These are phyloP conservation scores for Periconia sp. DNA, from an alignment of 2,329 filamentous ascomycete species.

Conservation along the genomic window DNA sequence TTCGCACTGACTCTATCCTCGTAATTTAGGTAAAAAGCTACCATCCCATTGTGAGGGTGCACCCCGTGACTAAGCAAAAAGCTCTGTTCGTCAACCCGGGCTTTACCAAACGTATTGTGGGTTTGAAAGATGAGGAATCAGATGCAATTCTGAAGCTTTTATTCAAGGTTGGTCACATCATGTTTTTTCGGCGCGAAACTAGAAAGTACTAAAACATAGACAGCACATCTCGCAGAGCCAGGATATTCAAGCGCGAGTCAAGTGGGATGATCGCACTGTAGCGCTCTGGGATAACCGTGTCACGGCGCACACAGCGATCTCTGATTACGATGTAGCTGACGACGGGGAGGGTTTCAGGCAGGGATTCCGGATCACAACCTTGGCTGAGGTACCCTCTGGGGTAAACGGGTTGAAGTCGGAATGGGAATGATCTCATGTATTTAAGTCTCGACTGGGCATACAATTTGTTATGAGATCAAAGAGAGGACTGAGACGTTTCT, in stretches of 20 bases:
- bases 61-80: constrained; percentile 78
- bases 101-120: constrained; percentile 52
- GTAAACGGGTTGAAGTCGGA: constrained; percentile 21
- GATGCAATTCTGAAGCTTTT: constrained; percentile 73
- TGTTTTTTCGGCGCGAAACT: too few relatives aligned
- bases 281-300: constrained; percentile 83
- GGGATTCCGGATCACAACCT: constrained; percentile 27
- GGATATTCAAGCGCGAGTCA: constrained; percentile 71
- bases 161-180: constrained; percentile 47
- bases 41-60: constrained; percentile 67
- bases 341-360: constrained; percentile 25
- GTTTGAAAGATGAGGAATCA: constrained; percentile 59
- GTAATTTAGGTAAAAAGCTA: constrained; percentile 14
- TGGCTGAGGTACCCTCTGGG: constrained; percentile 21
- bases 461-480: too few relatives aligned
- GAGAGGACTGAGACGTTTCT: too few relatives aligned
- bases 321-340: constrained; percentile 58
- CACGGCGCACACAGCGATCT: constrained; percentile 72
- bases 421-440: constrained; percentile 8
- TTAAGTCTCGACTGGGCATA: too few relatives aligned
- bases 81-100: constrained; percentile 77
- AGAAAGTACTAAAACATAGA: constrained; percentile 25
- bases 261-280: constrained; percentile 74
- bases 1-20: too few relatives aligned
- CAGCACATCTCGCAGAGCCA: constrained; percentile 68